Conservation (phyloP, 106 monocot species). For the Allium fistulosum region DNA sequence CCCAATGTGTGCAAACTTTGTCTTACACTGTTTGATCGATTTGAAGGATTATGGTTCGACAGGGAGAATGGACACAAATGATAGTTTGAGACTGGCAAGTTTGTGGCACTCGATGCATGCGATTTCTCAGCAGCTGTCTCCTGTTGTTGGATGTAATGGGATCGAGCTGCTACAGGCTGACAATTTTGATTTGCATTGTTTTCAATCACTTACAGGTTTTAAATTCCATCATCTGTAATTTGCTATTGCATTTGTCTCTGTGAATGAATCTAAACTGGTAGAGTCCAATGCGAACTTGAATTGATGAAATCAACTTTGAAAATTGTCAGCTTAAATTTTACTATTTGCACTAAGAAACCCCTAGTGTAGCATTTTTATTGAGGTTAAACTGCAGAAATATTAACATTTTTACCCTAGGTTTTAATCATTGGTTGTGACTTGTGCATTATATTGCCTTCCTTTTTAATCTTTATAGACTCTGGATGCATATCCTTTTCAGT, state of each 20-base stretch:
- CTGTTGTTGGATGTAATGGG: conserved; percentile 64
- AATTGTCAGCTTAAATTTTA: too few species aligned
- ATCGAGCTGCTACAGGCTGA: conserved; percentile 87
- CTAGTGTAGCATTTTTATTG: too few species aligned
- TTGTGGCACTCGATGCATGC: conserved; percentile 99
- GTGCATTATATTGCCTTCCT: too few species aligned
- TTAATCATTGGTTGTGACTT: too few species aligned
- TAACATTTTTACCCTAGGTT: too few species aligned
- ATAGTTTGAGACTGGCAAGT: conserved; percentile 84
- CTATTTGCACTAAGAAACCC: too few species aligned
- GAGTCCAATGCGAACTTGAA: neutral
- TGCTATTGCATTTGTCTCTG: neutral
- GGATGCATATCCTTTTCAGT: too few species aligned
- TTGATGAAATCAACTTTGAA: too few species aligned
- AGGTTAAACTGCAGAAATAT: too few species aligned
- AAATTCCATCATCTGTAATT: neutral
- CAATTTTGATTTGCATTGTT: conserved; percentile 95
- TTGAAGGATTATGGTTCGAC: conserved; percentile 82
- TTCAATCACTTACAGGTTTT: conserved; percentile 89
- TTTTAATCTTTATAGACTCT: too few species aligned
- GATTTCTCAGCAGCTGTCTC: conserved; percentile 96
- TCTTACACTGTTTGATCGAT: too few species aligned
- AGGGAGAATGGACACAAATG: conserved; percentile 94
- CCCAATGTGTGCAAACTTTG: too few species aligned
- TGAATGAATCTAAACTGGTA: neutral